Percentiles rank a stretch among this genome's conserved stretches.
Conservation (phyloP, 2,329 filamentous ascomycete genomes). For the Neospermospora avenae region DNA sequence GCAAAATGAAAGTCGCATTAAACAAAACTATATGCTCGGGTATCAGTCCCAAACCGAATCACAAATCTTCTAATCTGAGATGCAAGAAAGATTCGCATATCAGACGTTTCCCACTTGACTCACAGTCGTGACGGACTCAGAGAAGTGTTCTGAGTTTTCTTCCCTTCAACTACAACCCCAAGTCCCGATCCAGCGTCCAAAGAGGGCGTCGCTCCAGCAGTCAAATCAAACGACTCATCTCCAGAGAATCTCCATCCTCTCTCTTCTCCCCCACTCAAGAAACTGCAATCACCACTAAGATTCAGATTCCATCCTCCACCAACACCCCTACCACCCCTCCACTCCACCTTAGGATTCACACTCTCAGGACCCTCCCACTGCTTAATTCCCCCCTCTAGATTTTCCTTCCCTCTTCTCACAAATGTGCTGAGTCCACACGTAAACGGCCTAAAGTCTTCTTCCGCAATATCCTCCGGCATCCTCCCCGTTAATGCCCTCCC, state of each 20-base stretch:
- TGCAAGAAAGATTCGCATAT: background rate
- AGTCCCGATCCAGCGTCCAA: constrained; percentile 36
- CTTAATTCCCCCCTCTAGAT: constrained; percentile 35
- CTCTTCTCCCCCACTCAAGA: constrained; percentile 76
- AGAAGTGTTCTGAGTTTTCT: constrained; percentile 5
- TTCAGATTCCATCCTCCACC: constrained; percentile 77
- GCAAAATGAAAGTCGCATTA: too few species aligned
- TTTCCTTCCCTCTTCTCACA: constrained; percentile 44
- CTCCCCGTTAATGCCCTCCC: constrained; percentile 76
- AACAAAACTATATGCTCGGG: background rate
- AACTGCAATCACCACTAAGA: constrained; percentile 80
- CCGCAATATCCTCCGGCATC: constrained; percentile 67
- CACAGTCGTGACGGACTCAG: constrained; percentile 16
- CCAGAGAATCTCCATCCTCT: constrained; percentile 72
- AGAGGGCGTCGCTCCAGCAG: constrained; percentile 24
- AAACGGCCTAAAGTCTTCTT: constrained; percentile 80
- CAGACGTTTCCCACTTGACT: background rate
- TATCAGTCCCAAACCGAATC: background rate
- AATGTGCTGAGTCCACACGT: constrained; percentile 79
- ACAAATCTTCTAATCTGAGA: background rate
- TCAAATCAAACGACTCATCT: constrained; percentile 52
- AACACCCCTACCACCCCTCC: constrained; percentile 60
- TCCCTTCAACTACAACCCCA: constrained; percentile 36
- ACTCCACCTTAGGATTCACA: constrained; percentile 43
- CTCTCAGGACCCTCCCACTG: constrained; percentile 39